Conservation (phyloP, 1,284 basidiomycete genomes). For the Cryptococcus hybrid region DNA sequence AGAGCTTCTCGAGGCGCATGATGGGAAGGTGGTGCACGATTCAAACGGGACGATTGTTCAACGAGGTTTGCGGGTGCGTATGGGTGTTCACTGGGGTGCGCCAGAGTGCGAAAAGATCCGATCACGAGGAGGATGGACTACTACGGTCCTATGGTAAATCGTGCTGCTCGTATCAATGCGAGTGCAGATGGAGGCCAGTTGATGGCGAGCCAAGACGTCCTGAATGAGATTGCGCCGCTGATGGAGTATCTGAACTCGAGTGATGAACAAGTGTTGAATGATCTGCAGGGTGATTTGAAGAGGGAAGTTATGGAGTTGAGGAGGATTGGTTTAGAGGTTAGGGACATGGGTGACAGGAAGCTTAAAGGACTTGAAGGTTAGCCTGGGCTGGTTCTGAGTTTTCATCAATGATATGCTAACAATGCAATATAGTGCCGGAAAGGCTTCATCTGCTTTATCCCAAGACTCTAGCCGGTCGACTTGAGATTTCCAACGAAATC, state of each 20-base stretch:
- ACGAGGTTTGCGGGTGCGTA: slow-evolving; percentile 88
- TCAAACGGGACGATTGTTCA: slow-evolving; percentile 69
- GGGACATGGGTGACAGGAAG: slow-evolving; percentile 79
- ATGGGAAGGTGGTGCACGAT: slow-evolving; percentile 81
- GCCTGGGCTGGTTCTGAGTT: slow-evolving; percentile 2
- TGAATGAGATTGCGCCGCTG: slow-evolving; percentile 68
- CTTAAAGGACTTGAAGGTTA: slow-evolving; percentile 83
- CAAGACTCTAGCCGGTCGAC: slow-evolving; percentile 67
- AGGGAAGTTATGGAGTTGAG: slow-evolving; percentile 53
- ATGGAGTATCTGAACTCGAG: slow-evolving; percentile 49
- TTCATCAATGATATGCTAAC: neutral
- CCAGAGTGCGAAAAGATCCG: slow-evolving; percentile 92
- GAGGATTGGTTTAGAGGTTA: slow-evolving; percentile 68
- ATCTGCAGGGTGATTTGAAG: slow-evolving; percentile 44
- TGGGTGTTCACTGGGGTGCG: slow-evolving; percentile 94
- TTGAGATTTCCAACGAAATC: slow-evolving; percentile 58
- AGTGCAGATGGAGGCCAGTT: slow-evolving; percentile 92
- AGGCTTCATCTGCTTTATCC: slow-evolving; percentile 83
- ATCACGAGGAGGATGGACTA: slow-evolving; percentile 98
- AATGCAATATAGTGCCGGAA: slow-evolving; percentile 62
- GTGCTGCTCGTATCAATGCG: slow-evolving; percentile 80
- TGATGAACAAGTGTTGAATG: slow-evolving; percentile 54
- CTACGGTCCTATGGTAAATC: slow-evolving; percentile 91
- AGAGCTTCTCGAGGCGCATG: slow-evolving; percentile 90
- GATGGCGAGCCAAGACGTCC: slow-evolving; percentile 85